Conservation (phyloP, 1,139 yeast genomes). For the Zhuliangozyma parablackwelliae region DNA sequence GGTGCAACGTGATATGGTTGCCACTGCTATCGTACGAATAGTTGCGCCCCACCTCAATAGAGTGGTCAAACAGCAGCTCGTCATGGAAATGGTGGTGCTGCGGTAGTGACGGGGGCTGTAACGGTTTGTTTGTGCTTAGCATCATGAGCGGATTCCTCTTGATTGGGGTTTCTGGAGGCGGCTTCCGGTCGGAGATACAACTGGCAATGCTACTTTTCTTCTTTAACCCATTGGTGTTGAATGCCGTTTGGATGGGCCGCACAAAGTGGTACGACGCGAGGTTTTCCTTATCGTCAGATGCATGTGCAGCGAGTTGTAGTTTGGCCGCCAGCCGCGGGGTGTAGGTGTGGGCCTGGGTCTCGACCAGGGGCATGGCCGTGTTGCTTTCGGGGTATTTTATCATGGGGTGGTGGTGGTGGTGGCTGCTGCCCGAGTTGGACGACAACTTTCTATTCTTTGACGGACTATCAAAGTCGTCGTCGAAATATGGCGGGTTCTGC, state of each 20-base stretch:
- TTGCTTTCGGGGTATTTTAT: no score
- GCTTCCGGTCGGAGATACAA: conserved; percentile 21
- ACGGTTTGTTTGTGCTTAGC: conserved; percentile 19
- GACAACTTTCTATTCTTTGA: conserved; percentile 31
- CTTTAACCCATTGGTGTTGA: conserved; percentile 68
- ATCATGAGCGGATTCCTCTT: conserved; percentile 53
- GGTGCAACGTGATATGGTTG: conserved; percentile 17
- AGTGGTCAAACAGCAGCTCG: conserved; percentile 10
- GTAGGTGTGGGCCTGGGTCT: not conserved
- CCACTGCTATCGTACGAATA: conserved; percentile 3
- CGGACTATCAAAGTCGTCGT: conserved; percentile 31
- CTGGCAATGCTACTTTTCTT: conserved; percentile 56
- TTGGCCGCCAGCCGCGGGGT: not conserved
- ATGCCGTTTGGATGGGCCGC: conserved; percentile 82
- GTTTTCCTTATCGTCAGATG: conserved; percentile 33
- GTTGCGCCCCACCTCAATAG: conserved; percentile 43
- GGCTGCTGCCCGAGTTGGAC: conserved; percentile 7
- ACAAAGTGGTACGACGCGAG: conserved; percentile 58
- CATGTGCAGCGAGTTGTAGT: conserved; percentile 1
- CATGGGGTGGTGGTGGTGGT: not conserved
- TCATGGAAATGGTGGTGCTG: conserved; percentile 7
- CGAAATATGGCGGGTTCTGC: conserved; percentile 13
- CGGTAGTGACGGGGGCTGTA: conserved; percentile 8
- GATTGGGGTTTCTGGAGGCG: conserved; percentile 80
- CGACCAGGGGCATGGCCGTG: no score